phyloP scores from a whole-genome alignment of 83 land plant genomes.

The Thuja plicata region DNA sequence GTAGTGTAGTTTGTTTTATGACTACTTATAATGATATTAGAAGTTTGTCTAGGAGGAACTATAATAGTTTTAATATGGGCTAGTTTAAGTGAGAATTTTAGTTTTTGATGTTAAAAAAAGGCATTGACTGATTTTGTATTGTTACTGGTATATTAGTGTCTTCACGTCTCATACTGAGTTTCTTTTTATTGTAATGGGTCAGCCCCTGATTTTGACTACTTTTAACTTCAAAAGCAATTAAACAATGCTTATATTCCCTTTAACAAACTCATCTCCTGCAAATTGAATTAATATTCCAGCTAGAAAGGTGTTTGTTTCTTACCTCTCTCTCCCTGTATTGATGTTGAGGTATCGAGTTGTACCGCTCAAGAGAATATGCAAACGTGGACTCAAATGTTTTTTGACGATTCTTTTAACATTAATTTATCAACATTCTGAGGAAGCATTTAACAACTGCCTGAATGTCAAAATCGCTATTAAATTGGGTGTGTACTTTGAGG shows the following conservation, averaged over 20 bases:
- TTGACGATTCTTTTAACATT: not conserved
- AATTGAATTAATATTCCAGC: not conserved
- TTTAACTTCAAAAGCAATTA: too few relatives aligned
- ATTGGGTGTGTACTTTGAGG: not conserved
- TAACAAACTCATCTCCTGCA: not conserved
- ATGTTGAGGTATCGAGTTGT: not conserved
- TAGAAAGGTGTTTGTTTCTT: not conserved
- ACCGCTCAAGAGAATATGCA: not conserved
- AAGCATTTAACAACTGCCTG: not conserved
- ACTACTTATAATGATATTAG: too few relatives aligned
- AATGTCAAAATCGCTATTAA: not conserved
- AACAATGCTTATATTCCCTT: not conserved
- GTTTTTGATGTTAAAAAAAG: too few relatives aligned
- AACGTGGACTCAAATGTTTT: not conserved
- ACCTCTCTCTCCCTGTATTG: not conserved
- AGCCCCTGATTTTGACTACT: too few relatives aligned
- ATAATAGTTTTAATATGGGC: too few relatives aligned
- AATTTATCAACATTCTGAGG: not conserved
- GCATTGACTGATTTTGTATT: too few relatives aligned
- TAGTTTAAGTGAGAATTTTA: too few relatives aligned
- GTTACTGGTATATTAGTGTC: too few relatives aligned
- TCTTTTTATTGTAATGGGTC: too few relatives aligned
- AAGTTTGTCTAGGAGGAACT: too few relatives aligned
- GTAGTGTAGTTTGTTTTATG: too few relatives aligned
- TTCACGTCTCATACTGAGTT: too few relatives aligned